Percentiles rank a stretch among this genome's conserved stretches.
Conservation (phyloP, 2,329 filamentous ascomycete species). For the Exophiala sp. region DNA sequence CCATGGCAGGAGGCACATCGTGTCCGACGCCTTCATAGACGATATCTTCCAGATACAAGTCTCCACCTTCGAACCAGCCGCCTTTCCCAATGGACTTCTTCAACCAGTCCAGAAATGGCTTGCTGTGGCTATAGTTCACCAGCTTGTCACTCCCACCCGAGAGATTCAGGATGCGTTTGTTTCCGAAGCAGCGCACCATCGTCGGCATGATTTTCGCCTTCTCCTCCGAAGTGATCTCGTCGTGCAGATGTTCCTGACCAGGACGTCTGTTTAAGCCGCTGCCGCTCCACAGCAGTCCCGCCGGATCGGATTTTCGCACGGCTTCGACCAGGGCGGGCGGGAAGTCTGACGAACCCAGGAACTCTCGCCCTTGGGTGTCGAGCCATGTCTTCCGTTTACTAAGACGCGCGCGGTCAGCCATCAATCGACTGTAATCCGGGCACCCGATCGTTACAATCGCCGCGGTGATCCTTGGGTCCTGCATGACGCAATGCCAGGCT, state of each 20-base stretch:
- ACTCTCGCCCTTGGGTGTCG: constrained; percentile 56
- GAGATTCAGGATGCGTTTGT: constrained; percentile 54
- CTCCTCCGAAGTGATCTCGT: constrained; percentile 41
- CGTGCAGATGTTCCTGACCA: constrained; percentile 33
- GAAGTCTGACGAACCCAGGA: constrained; percentile 76
- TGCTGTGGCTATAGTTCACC: constrained; percentile 56
- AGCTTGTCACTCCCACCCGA: constrained; percentile 57
- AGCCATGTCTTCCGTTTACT: constrained; percentile 63
- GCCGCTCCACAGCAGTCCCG: constrained; percentile 57
- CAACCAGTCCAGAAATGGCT: constrained; percentile 56
- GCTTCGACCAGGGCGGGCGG: constrained; percentile 63
- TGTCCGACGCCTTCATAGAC: constrained; percentile 57
- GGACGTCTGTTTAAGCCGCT: constrained; percentile 25
- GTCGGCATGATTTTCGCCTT: constrained; percentile 42
- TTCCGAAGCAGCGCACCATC: constrained; percentile 41
- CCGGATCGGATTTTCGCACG: constrained; percentile 68
- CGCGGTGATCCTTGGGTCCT: constrained; percentile 73
- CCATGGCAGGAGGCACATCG: constrained; percentile 57
- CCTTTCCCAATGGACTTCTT: constrained; percentile 43
- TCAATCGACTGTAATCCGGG: constrained; percentile 78
- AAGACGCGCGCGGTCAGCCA: constrained; percentile 72
- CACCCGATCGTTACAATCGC: constrained; percentile 82
- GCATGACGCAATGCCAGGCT: constrained; percentile 77
- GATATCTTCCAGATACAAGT: constrained; percentile 54
- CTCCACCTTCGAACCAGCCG: constrained; percentile 50